Evolutionary conservation across 148 eudicot species (phyloP).

Genomic region (Euryodendron excelsum): DNA sequence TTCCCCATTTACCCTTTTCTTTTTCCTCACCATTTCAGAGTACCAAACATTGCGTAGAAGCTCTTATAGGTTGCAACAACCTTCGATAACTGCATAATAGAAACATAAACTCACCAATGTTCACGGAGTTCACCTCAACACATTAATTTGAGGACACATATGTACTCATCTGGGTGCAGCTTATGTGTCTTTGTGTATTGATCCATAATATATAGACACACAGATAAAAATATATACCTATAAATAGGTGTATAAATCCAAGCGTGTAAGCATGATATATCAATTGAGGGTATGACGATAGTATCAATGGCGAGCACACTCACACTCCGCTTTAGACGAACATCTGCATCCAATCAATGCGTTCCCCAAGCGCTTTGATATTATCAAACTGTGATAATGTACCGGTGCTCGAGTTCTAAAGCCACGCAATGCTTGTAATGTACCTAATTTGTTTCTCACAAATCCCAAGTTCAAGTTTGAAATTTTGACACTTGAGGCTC

Average conservation of each 20-base stretch:
- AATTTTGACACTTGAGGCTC: constrained; percentile 34
- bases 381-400: constrained; percentile 19
- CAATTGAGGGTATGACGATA: background rate
- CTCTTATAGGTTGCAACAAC: background rate
- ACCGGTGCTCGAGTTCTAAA: background rate
- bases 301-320: constrained; percentile 4
- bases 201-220: background rate
- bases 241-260: background rate
- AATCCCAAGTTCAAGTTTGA: constrained; percentile 28
- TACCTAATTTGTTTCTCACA: constrained; percentile 17
- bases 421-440: constrained; percentile 18
- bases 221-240: background rate
- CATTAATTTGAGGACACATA: background rate
- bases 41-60: background rate
- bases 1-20: background rate
- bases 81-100: no score
- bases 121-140: background rate
- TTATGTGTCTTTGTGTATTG: background rate
- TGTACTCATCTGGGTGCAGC: no score
- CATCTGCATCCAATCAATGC: constrained; percentile 22
- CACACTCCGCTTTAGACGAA: constrained; percentile 29
- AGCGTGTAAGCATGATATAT: background rate
- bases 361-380: constrained; percentile 12
- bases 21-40: background rate
- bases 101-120: background rate